Base-by-base conservation (phyloP, 1,139 yeast genomes). In the Kodamaea sp. region DNA sequence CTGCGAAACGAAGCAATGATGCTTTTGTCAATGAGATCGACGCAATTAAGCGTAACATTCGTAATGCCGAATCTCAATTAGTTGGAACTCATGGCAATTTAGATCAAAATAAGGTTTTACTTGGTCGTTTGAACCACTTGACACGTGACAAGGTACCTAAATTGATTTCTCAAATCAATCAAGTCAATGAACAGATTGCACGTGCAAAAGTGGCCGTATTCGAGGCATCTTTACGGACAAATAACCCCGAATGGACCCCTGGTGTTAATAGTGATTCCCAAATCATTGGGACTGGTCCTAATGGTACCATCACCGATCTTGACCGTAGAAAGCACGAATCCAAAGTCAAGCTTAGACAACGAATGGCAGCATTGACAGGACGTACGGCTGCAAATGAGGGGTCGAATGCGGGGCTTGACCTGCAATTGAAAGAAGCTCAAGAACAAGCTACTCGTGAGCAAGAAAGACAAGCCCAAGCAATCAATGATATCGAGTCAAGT, bases 281-380 rank as follows among this genome's bases (percentile, higher is more conserved):
- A 20, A 73, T 88, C 37, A 70, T 73, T 22, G 97, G 96, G 2
- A 79, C 94, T 9, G 97, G 96, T 1, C 83, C 89, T 28, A 79
- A 83, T 53, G 97, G 96, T 10, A 79, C 80, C 46, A 75, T 88
- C 7, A 87, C 96, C 4, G 96, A 87, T 28, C 65, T 78, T 10
- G 97, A 90, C 55, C 75, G 85, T 43, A 75, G 84, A 43, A 84
- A 84, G 53, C 92, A 89, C 36, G 82, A 78, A 50, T 81, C 87
- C 32, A 83, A 85, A 54, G 92, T 92, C 36, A 63, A 81, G 41
- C 69, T 90, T 48, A 82, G 81, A 48, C 84, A 90, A 32, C 73
- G 95, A 48, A 88, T 90, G 95, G 95, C 96, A 15, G 87, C 92
- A 7, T 70, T 92, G 49, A 89, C 97, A 0, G 97, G 97, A 1